Evolutionary conservation across 768 basidiomycete species (phyloP).

Genomic region (Suillus subluteus): DNA sequence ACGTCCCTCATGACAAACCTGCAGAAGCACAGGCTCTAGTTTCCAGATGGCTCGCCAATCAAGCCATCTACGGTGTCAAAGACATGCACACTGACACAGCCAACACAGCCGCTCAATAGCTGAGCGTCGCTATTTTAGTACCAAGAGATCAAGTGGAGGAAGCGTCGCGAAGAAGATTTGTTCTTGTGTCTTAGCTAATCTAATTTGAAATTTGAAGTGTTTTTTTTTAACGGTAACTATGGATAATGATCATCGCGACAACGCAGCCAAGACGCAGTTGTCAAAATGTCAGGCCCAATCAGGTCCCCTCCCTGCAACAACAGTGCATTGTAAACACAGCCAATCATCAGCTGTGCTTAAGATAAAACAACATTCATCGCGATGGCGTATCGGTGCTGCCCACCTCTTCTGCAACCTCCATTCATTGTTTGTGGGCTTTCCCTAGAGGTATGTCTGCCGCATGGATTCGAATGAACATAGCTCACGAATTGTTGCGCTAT

Average conservation of each 20-base stretch:
- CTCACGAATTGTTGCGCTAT: slow-evolving; percentile 1
- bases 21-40: slow-evolving; percentile 65
- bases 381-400: not conserved
- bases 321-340: slow-evolving; percentile 3
- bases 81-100: not conserved
- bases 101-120: not conserved
- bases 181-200: not conserved
- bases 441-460: not conserved
- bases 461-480: not conserved
- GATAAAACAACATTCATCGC: slow-evolving; percentile 3
- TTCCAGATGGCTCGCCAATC: slow-evolving; percentile 59
- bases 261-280: not conserved
- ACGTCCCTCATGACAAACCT: slow-evolving; percentile 74
- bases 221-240: slow-evolving; percentile 1
- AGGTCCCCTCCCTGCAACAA: not conserved
- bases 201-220: slow-evolving; percentile 4
- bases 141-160: not conserved
- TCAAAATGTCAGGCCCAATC: not conserved
- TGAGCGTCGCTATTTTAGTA: not conserved
- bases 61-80: slow-evolving; percentile 39
- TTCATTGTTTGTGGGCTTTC: slow-evolving; percentile 5
- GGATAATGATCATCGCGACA: too few species aligned
- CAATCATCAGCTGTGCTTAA: not conserved
- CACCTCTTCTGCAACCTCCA: not conserved
- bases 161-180: not conserved